phyloP scores from a whole-genome alignment of 2,329 filamentous ascomycete species.

The Xylaria sp. region DNA sequence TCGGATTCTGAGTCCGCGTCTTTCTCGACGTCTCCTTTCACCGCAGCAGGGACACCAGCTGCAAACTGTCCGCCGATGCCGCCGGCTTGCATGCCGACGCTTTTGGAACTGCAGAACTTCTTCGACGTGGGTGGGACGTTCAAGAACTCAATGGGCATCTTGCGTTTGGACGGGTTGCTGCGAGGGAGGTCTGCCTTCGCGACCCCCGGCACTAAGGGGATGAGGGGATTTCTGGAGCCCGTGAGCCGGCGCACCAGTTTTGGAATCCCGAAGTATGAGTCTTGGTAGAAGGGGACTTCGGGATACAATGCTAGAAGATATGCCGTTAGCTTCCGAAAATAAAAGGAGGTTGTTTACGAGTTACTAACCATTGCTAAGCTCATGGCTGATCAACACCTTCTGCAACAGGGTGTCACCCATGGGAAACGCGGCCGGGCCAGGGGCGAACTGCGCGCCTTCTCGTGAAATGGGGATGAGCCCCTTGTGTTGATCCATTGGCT shows the following conservation, averaged over 20 bases:
- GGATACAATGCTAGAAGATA: constrained; percentile 24
- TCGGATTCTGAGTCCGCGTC: background rate
- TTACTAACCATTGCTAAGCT: constrained; percentile 27
- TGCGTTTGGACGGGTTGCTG: constrained; percentile 30
- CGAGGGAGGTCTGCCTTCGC: constrained; percentile 21
- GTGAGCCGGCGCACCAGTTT: constrained; percentile 11
- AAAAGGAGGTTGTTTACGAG: background rate
- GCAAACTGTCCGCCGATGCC: constrained; percentile 20
- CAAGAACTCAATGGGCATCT: constrained; percentile 27
- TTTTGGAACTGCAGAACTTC: constrained; percentile 14
- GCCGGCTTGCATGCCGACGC: constrained; percentile 5
- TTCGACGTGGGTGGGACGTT: constrained; percentile 8
- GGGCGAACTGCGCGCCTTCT: constrained; percentile 22
- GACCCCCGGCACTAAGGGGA: constrained; percentile 26
- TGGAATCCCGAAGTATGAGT: constrained; percentile 6
- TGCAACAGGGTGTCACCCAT: constrained; percentile 38
- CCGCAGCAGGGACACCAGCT: background rate
- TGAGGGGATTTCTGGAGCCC: background rate
- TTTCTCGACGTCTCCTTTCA: background rate
- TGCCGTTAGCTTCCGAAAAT: constrained; percentile 13
- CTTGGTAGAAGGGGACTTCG: constrained; percentile 8
- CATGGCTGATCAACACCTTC: constrained; percentile 25
- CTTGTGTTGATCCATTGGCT: background rate
- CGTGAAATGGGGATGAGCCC: constrained; percentile 16
- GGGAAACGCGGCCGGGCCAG: constrained; percentile 33